Evolutionary conservation across 345 rosid species (phyloP).

Genomic region (Pugionium dolabratum): DNA sequence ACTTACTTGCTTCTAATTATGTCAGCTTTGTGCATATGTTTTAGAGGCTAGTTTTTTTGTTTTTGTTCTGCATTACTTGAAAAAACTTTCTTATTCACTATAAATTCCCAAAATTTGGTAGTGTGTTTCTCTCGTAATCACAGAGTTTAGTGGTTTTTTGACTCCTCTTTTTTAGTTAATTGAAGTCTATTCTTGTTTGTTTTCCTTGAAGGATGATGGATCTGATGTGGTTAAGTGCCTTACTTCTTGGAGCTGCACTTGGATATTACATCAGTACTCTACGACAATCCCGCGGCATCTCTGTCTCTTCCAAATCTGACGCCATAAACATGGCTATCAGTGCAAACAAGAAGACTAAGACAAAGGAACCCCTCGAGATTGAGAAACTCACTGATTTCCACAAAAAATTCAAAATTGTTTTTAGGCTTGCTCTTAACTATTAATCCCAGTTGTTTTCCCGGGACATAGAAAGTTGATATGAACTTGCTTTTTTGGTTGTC

Average conservation of each 20-base stretch:
- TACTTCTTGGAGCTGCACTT: conserved; percentile 75
- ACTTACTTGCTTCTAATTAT: not conserved
- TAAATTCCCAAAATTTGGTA: not conserved
- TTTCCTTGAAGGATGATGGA: conserved; percentile 47
- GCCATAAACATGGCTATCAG: conserved; percentile 26
- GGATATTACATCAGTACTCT: conserved; percentile 70
- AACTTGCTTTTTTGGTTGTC: conserved; percentile 9
- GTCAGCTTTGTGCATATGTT: not conserved
- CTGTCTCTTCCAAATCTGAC: conserved; percentile 41
- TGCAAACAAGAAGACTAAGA: conserved; percentile 46
- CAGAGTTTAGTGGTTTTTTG: not conserved
- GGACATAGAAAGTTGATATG: conserved; percentile 13
- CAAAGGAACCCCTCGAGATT: conserved; percentile 70
- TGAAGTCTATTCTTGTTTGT: not conserved
- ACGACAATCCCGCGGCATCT: conserved; percentile 44
- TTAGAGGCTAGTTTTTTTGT: not conserved
- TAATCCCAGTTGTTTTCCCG: not conserved
- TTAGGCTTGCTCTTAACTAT: not conserved
- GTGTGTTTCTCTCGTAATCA: not conserved
- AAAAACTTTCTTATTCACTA: conserved; percentile 9
- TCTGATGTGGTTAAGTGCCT: conserved; percentile 63
- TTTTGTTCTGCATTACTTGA: conserved; percentile 8
- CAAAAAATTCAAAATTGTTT: conserved; percentile 88
- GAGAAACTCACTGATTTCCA: conserved; percentile 79
- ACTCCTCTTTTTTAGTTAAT: not conserved